Evolutionary conservation across 768 basidiomycete genomes (phyloP).

Genomic region (Rhizopogon vesiculosus): DNA sequence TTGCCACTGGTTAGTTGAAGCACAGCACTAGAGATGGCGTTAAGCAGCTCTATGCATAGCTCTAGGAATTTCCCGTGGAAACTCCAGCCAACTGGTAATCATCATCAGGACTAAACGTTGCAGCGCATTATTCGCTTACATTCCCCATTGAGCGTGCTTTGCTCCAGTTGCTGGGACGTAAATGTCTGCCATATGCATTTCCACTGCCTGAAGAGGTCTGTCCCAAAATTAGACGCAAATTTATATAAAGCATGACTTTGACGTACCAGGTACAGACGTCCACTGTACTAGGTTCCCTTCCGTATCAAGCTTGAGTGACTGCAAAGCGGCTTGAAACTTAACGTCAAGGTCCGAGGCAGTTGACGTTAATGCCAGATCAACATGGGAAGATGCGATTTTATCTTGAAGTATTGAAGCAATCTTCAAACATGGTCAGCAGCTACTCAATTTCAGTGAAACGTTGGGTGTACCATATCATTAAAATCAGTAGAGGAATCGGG

Average conservation of each 20-base stretch:
- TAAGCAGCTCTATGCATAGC: conserved; percentile 35
- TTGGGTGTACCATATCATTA: conserved; percentile 48
- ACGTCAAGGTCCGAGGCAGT: conserved; percentile 52
- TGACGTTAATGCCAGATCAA: conserved; percentile 47
- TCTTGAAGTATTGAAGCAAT: conserved; percentile 43
- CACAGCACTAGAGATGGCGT: conserved; percentile 28
- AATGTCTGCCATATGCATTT: conserved; percentile 19
- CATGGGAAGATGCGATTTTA: conserved; percentile 34
- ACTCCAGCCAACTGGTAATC: conserved; percentile 50
- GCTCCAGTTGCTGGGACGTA: conserved; percentile 14
- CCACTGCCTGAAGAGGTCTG: conserved; percentile 23
- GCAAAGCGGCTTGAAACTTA: conserved; percentile 43
- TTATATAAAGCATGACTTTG: conserved; percentile 12
- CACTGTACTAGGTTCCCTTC: conserved; percentile 51
- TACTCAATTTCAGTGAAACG: background rate
- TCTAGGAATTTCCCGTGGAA: conserved; percentile 44
- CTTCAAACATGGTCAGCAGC: conserved; percentile 28
- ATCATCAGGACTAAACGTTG: conserved; percentile 1
- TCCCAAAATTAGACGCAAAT: background rate
- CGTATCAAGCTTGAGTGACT: conserved; percentile 44
- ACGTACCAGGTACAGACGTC: conserved; percentile 43
- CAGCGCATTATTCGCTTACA: conserved; percentile 34
- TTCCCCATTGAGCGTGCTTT: conserved; percentile 30
- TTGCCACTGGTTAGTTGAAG: conserved; percentile 25
- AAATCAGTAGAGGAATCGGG: conserved; percentile 45